Evolutionary conservation across 73 alveolate genomes (phyloP), one percentile per base, ranked within the genome.

Genomic region (Stentor coeruleus): DNA sequence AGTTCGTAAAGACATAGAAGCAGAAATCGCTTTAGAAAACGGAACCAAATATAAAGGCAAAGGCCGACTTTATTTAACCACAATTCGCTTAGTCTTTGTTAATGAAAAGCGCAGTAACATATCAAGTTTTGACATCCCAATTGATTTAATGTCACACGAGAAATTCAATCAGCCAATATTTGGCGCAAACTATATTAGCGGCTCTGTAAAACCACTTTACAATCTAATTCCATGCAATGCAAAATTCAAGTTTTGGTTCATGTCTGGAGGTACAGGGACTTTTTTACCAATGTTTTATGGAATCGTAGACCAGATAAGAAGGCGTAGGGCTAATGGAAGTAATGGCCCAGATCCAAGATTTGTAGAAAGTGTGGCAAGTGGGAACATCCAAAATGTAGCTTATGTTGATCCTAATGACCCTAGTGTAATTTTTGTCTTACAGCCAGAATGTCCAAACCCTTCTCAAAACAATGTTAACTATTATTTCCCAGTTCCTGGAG

Each of bases 371-470:
- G 86, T 88, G 58, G 88, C 86, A 74, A 80, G 73, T 66, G 82
- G 86, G 36, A 77, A 87, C 0, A 73, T 74, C 3, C 37, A 74
- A 35, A 87, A 93, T 59, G 88, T 85, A 15, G 99, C 99, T 3
- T 96, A 90, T 87, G 92, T 95, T 72, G 99, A 97, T 86, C 99
- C 99, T 4, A 95, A 89, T 89, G 99, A 97, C 85, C 99, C 99
- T 3, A 91, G 98, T 35, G 95, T 95, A 14, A 93, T 97, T 28
- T 97, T 94, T 84, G 93, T 96, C 14, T 82, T 88, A 41, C 94
- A 97, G 39, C 99, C 99, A 33, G 14, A 31, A 3, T 26, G 40
- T 20, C 1, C 0, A 20, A 33, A 20, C 14, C 83, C 0, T 0
- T 35, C n/a, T 20, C n/a, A 75, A 26, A 30, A 39, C 59, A 15